These are phyloP conservation scores for Narthecium ossifragum DNA, from an alignment of 106 monocot genomes.

Conservation along the genomic window DNA sequence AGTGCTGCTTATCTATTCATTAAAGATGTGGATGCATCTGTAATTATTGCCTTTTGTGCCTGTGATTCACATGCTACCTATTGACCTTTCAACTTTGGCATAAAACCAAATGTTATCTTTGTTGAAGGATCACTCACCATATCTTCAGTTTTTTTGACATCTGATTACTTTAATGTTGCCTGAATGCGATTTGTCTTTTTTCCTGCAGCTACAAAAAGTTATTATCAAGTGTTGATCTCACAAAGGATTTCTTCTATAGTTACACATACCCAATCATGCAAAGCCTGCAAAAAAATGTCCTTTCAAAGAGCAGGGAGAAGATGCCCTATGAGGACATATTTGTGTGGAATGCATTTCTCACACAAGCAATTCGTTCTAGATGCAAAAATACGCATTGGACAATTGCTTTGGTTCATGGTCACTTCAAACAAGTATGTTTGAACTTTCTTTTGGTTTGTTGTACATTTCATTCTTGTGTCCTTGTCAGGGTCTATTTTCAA, in stretches of 20 bases:
- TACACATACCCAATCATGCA: constrained; percentile 98
- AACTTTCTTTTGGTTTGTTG: too few relatives aligned
- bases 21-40: too few relatives aligned
- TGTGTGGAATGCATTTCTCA: constrained; percentile 94
- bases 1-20: too few relatives aligned
- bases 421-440: constrained; percentile 73
- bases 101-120: too few relatives aligned
- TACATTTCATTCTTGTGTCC: too few relatives aligned
- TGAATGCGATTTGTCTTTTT: constrained; percentile 4
- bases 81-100: too few relatives aligned
- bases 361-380: constrained; percentile 75
- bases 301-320: constrained; percentile 27
- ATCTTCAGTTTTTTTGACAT: not conserved
- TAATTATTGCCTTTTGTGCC: too few relatives aligned
- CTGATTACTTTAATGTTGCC: too few relatives aligned
- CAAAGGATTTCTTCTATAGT: constrained; percentile 96
- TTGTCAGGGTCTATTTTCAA: too few relatives aligned
- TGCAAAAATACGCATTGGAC: constrained; percentile 92
- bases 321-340: constrained; percentile 93
- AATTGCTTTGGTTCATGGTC: constrained; percentile 87
- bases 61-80: too few relatives aligned
- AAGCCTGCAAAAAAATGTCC: constrained; percentile 76
- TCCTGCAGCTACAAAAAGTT: constrained; percentile 88
- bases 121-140: too few relatives aligned
- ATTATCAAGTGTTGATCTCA: constrained; percentile 87